Conservation (phyloP, 768 basidiomycete genomes). For the Piloderma croceum region DNA sequence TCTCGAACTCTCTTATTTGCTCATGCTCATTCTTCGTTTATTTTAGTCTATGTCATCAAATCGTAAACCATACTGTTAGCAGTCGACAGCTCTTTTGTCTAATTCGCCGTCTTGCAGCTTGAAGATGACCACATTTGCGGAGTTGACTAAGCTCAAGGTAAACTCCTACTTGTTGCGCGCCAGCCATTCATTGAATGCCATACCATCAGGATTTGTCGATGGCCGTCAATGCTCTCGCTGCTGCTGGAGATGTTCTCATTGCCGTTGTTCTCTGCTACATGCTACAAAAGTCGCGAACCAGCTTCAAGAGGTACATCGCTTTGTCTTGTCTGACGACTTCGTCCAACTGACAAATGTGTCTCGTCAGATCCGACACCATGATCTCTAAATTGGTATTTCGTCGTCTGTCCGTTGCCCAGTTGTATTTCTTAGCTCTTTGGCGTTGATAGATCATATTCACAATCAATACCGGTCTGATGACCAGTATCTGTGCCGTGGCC, state of each 20-base stretch:
- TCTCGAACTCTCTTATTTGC: no score
- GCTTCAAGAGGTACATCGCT: constrained; percentile 38
- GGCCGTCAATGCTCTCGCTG: constrained; percentile 47
- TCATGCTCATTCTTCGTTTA: no score
- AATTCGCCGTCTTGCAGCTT: no score
- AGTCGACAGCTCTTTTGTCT: no score
- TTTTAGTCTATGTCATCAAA: no score
- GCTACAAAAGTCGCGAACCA: constrained; percentile 44
- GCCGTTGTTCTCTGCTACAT: constrained; percentile 41
- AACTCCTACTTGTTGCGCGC: no score
- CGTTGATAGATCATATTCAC: constrained; percentile 37
- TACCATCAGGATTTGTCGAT: constrained; percentile 42
- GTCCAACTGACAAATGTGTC: no score
- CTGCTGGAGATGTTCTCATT: no score
- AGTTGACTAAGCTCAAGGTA: constrained; percentile 36
- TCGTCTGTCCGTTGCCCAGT: neutral
- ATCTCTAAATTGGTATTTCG: constrained; percentile 31
- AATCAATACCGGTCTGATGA: constrained; percentile 38
- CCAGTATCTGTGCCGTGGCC: constrained; percentile 37
- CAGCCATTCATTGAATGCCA: no score
- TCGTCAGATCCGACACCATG: constrained; percentile 42
- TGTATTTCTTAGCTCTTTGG: constrained; percentile 30
- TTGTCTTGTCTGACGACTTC: neutral
- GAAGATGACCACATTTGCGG: constrained; percentile 28
- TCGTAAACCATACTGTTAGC: no score